These are phyloP conservation scores for Eucalyptus pauciflora DNA, from an alignment of 345 rosid species.

Conservation along the genomic window DNA sequence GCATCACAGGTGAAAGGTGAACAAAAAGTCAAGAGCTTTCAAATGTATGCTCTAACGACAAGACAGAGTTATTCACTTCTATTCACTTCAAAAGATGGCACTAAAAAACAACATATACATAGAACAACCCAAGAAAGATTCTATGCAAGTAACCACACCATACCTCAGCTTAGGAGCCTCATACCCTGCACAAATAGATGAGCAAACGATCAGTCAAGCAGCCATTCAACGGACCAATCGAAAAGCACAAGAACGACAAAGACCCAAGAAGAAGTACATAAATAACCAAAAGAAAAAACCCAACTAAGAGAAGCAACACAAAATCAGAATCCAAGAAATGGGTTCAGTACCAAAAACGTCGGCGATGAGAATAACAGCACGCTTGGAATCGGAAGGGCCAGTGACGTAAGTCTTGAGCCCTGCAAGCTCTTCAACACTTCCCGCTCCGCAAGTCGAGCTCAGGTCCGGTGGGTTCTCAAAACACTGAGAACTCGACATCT, in stretches of 20 bases:
- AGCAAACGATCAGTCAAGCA: neutral
- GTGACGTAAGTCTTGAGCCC: slow-evolving; percentile 56
- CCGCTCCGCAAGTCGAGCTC: slow-evolving; percentile 40
- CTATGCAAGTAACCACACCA: neutral
- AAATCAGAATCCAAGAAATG: neutral
- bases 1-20: neutral
- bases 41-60: neutral
- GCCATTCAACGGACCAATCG: neutral
- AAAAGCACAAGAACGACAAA: neutral
- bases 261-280: neutral
- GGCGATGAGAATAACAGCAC: slow-evolving; percentile 51
- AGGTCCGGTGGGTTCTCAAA: slow-evolving; percentile 56
- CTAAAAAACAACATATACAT: neutral
- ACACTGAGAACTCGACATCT: slow-evolving; percentile 70
- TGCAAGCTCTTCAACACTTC: slow-evolving; percentile 44
- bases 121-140: neutral
- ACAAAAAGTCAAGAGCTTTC: neutral
- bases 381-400: slow-evolving; percentile 47
- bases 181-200: slow-evolving; percentile 10
- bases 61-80: neutral
- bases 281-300: neutral
- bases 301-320: neutral
- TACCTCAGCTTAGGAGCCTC: slow-evolving; percentile 44
- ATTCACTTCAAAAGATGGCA: neutral
- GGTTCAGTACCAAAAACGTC: slow-evolving; percentile 31